Conservation (phyloP, 2,329 filamentous ascomycete species). For the Sporothrix pseudoabietina region DNA sequence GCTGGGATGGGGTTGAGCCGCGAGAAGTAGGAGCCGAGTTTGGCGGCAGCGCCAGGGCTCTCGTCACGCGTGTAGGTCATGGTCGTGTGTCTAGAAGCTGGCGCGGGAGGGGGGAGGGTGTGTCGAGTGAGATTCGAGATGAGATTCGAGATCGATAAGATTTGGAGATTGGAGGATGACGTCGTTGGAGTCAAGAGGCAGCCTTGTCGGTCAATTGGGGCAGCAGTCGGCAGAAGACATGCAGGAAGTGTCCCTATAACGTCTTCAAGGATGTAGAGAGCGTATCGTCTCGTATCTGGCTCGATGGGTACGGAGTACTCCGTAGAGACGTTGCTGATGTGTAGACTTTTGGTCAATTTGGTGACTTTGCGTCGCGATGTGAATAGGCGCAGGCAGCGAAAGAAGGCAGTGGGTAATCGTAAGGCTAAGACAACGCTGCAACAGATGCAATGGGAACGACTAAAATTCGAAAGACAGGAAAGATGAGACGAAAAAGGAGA, state of each 20-base stretch:
- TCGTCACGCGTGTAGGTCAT: not conserved
- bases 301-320: no score
- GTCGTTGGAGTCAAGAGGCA: not conserved
- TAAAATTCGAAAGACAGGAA: not conserved
- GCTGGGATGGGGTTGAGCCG: slow-evolving; percentile 67
- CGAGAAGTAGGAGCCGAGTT: slow-evolving; percentile 53
- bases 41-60: slow-evolving; percentile 35
- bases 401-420: slow-evolving; percentile 17
- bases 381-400: slow-evolving; percentile 11
- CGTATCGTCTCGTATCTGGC: not conserved
- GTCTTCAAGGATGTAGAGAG: not conserved
- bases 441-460: not conserved
- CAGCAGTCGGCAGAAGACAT: not conserved
- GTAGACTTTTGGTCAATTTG: not conserved
- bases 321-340: not conserved
- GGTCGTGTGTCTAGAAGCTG: not conserved
- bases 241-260: not conserved
- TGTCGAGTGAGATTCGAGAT: not conserved
- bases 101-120: not conserved
- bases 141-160: not conserved
- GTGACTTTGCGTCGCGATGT: not conserved
- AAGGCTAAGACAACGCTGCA: slow-evolving; percentile 11
- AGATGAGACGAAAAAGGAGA: slow-evolving; percentile 3
- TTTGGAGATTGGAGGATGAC: not conserved
- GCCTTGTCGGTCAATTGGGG: not conserved